phyloP scores from a whole-genome alignment of 768 basidiomycete species.

The Suillus discolor region DNA sequence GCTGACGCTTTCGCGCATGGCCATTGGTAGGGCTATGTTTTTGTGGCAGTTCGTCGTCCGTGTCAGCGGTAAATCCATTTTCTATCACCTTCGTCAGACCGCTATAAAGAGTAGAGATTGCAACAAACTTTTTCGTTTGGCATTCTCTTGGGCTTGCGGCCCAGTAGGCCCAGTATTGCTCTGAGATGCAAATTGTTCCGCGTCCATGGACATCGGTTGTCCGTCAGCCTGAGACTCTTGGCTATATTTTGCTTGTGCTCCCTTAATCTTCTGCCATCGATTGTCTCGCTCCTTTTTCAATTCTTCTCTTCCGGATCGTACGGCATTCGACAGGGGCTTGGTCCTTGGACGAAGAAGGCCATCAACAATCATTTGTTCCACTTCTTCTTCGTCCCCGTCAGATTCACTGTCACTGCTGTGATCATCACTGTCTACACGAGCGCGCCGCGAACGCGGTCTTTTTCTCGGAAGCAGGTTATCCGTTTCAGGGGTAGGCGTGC shows the following conservation, averaged over 20 bases:
- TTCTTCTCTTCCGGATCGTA: conserved; percentile 34
- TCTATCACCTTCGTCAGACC: conserved; percentile 11
- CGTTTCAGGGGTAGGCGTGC: conserved; percentile 28
- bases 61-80: conserved; percentile 27
- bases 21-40: conserved; percentile 35
- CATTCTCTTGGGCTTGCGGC: conserved; percentile 28
- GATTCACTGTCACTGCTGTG: conserved; percentile 24
- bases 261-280: conserved; percentile 31
- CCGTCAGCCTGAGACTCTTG: conserved; percentile 34
- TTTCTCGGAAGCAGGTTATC: conserved; percentile 21
- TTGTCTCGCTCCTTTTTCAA: conserved; percentile 26
- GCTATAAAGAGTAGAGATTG: not conserved
- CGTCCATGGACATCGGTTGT: conserved; percentile 32
- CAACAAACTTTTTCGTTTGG: conserved; percentile 54
- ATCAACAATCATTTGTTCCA: conserved; percentile 54
- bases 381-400: conserved; percentile 46
- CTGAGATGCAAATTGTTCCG: conserved; percentile 20
- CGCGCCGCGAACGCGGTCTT: conserved; percentile 26
- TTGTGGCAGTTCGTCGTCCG: conserved; percentile 34
- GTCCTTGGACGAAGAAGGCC: conserved; percentile 18
- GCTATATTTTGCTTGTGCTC: conserved; percentile 29
- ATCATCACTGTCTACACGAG: conserved; percentile 17
- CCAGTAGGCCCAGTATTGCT: conserved; percentile 17
- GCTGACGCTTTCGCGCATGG: conserved; percentile 46
- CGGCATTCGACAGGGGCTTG: conserved; percentile 10